These are phyloP conservation scores for Fraxinus angustifolia DNA, from an alignment of 305 asterid species.

Conservation along the genomic window DNA sequence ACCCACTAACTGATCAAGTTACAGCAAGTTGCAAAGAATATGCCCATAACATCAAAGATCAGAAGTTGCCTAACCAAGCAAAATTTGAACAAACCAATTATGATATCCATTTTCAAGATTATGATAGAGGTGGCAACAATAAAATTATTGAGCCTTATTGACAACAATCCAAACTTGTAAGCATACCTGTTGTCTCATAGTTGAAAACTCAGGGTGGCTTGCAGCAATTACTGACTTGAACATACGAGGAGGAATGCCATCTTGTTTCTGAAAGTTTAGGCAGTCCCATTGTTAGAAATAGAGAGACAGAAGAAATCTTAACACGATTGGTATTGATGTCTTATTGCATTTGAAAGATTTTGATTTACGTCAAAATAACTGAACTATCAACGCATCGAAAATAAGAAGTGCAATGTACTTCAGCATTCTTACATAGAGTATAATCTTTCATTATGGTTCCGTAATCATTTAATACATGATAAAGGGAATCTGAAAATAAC, in stretches of 20 bases:
- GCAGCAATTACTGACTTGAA: slow-evolving; percentile 97
- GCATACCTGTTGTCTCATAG: slow-evolving; percentile 91
- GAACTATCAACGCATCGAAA: background rate
- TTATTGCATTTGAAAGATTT: slow-evolving; percentile 11
- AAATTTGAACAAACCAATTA: background rate
- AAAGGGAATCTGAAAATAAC: slow-evolving; percentile 1
- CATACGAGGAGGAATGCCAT: slow-evolving; percentile 96
- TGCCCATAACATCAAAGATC: background rate
- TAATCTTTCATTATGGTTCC: background rate
- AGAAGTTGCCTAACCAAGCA: background rate
- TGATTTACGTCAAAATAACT: slow-evolving; percentile 11
- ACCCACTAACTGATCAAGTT: background rate
- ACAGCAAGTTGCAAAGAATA: background rate
- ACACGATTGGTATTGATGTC: background rate
- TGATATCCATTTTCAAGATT: background rate
- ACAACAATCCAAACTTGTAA: slow-evolving; percentile 20
- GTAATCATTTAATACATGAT: slow-evolving; percentile 1
- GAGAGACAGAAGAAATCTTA: slow-evolving; percentile 16
- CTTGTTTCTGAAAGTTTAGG: slow-evolving; percentile 65
- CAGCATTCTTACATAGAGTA: background rate
- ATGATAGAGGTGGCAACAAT: background rate
- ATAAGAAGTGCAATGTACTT: background rate
- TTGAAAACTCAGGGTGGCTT: slow-evolving; percentile 94
- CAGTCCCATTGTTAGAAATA: slow-evolving; percentile 22
- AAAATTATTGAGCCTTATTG: background rate